Percentiles rank a stretch among this genome's conserved stretches.
These are phyloP conservation scores for Papiliotrema terrestris DNA, from an alignment of 1,284 basidiomycete species.

Conservation along the genomic window DNA sequence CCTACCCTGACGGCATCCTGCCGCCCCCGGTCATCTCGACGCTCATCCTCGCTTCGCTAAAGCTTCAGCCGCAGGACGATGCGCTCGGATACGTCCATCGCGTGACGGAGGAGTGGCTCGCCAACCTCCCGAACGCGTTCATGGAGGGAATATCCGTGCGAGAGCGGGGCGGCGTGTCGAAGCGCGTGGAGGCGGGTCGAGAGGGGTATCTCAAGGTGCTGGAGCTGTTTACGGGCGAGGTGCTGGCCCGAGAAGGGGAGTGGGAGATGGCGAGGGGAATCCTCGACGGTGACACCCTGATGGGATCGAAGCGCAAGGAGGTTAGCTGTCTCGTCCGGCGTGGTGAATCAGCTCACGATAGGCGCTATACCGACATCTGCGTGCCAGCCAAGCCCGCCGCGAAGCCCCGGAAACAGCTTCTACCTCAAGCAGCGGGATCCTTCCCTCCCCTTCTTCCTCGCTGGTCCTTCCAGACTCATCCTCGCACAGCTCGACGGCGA, in stretches of 20 bases:
- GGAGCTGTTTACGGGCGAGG: constrained; percentile 45
- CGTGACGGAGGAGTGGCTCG: constrained; percentile 37
- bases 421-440: constrained; percentile 12
- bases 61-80: constrained; percentile 26
- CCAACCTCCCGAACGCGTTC: constrained; percentile 30
- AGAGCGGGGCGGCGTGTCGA: constrained; percentile 12
- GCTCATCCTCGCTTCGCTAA: constrained; percentile 38
- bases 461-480: constrained; percentile 11
- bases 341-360: too few species aligned
- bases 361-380: constrained; percentile 39
- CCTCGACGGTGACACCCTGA: constrained; percentile 39
- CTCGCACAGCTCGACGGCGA: neutral
- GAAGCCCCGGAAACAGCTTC: constrained; percentile 17
- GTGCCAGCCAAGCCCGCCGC: constrained; percentile 18
- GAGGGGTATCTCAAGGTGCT: constrained; percentile 45
- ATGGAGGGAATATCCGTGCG: constrained; percentile 7
- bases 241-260: constrained; percentile 40
- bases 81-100: constrained; percentile 32
- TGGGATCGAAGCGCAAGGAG: constrained; percentile 45
- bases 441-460: constrained; percentile 27
- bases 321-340: constrained; percentile 20
- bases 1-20: constrained; percentile 18
- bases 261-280: constrained; percentile 46
- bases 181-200: constrained; percentile 28
- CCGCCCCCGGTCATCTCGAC: constrained; percentile 39